phyloP scores from a whole-genome alignment of 371 early-diverging fungal genomes.

The Smittium mucronatum region DNA sequence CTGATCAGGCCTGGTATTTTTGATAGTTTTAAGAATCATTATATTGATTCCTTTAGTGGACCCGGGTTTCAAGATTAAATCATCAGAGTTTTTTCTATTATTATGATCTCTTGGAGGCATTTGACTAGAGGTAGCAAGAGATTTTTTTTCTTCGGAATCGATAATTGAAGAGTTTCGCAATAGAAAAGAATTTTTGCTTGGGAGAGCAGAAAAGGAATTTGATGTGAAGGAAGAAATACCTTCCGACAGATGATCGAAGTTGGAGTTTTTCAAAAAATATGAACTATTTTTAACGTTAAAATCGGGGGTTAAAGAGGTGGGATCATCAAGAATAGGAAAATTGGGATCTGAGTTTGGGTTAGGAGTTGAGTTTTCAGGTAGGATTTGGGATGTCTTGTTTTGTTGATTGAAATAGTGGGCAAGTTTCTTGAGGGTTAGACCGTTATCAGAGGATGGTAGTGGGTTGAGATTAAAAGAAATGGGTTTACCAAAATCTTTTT shows the following conservation, averaged over 20 bases:
- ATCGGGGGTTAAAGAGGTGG: background rate
- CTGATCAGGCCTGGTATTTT: conserved; percentile 39
- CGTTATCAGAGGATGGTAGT: background rate
- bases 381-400: background rate
- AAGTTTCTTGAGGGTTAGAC: background rate
- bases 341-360: background rate
- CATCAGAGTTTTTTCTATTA: conserved; percentile 57
- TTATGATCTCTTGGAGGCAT: background rate
- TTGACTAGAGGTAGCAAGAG: background rate
- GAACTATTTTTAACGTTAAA: background rate
- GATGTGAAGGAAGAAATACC: background rate
- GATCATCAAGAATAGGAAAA: background rate
- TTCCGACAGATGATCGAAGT: background rate
- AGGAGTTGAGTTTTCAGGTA: background rate
- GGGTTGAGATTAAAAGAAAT: background rate
- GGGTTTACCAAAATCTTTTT: background rate
- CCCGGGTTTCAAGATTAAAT: conserved; percentile 73
- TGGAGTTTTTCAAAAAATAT: background rate
- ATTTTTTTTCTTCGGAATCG: background rate
- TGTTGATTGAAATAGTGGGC: background rate
- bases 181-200: background rate
- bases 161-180: background rate
- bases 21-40: conserved; percentile 55
- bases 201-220: background rate
- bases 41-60: conserved; percentile 69